Percentiles rank a stretch among this genome's conserved stretches.
Conservation (phyloP, 2,329 filamentous ascomycete species). For the Scytalidium sp. region DNA sequence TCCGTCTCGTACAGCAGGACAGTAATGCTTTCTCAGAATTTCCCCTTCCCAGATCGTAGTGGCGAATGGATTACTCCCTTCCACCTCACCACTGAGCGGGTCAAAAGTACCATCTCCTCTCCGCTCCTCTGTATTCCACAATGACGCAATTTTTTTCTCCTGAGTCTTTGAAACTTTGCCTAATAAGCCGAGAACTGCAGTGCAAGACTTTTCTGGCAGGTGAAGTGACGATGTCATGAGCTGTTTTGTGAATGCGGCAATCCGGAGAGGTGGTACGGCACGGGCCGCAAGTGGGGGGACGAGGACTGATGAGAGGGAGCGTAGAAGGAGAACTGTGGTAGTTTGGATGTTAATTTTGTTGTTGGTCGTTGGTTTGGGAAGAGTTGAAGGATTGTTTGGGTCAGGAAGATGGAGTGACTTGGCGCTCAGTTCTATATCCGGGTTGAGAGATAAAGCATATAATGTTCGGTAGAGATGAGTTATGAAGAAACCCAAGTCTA, state of each 20-base stretch:
- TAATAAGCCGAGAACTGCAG: slow-evolving; percentile 76
- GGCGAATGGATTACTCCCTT: slow-evolving; percentile 87
- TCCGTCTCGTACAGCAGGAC: slow-evolving; percentile 78
- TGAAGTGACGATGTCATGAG: slow-evolving; percentile 80
- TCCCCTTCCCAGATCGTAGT: slow-evolving; percentile 93
- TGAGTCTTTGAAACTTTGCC: slow-evolving; percentile 78
- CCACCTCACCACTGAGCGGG: slow-evolving; percentile 68
- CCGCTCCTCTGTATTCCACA: slow-evolving; percentile 94
- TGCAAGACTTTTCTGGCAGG: slow-evolving; percentile 82
- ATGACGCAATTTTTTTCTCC: slow-evolving; percentile 73
- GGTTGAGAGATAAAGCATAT: slow-evolving; percentile 72
- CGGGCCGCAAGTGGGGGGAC: slow-evolving; percentile 72
- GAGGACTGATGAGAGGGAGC: slow-evolving; percentile 78
- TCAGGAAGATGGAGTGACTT: slow-evolving; percentile 71
- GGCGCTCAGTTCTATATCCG: slow-evolving; percentile 79
- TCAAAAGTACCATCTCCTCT: slow-evolving; percentile 88
- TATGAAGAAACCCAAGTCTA: slow-evolving; percentile 94
- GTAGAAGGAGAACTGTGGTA: slow-evolving; percentile 86
- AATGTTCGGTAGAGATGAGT: slow-evolving; percentile 89
- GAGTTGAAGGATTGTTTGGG: slow-evolving; percentile 47
- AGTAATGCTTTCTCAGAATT: slow-evolving; percentile 79
- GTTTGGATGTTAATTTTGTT: slow-evolving; percentile 92
- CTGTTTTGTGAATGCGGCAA: slow-evolving; percentile 93
- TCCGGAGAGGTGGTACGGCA: slow-evolving; percentile 73
- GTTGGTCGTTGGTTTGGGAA: slow-evolving; percentile 39